These are phyloP conservation scores for Pulveroboletus ravenelii DNA, from an alignment of 768 basidiomycete genomes.

Conservation along the genomic window DNA sequence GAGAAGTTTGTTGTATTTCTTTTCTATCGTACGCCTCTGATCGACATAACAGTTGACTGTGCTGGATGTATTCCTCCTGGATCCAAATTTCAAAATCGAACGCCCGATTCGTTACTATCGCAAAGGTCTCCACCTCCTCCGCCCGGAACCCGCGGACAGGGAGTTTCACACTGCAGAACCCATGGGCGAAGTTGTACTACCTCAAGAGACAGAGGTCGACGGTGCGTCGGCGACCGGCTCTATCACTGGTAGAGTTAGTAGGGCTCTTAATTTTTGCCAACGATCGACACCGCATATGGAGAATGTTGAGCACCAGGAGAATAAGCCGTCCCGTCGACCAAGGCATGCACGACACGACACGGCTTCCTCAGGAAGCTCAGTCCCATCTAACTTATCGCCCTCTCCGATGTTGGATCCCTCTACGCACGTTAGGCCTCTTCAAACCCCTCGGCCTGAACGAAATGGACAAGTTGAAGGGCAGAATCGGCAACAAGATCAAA, in stretches of 20 bases:
- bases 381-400: constrained; percentile 37
- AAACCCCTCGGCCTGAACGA: constrained; percentile 14
- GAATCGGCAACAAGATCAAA: constrained; percentile 17
- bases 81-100: constrained; percentile 83
- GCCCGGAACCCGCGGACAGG: constrained; percentile 31
- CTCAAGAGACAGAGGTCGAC: constrained; percentile 30
- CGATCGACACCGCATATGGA: constrained; percentile 11
- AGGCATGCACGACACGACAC: constrained; percentile 13
- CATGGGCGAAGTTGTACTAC: constrained; percentile 16
- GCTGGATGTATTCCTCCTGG: constrained; percentile 92
- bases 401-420: constrained; percentile 77
- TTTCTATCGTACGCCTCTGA: not conserved
- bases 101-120: constrained; percentile 88
- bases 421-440: constrained; percentile 62
- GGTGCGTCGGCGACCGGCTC: constrained; percentile 43
- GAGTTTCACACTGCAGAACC: constrained; percentile 19
- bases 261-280: constrained; percentile 37
- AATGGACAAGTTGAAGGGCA: constrained; percentile 11
- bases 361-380: constrained; percentile 32
- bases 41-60: constrained; percentile 53
- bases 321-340: not conserved
- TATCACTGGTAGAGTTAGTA: constrained; percentile 44
- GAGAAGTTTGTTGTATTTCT: constrained; percentile 52
- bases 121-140: constrained; percentile 70
- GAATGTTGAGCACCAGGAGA: constrained; percentile 5